phyloP scores from a whole-genome alignment of 352 stramenopile species.

The Phytopythium aichiense region DNA sequence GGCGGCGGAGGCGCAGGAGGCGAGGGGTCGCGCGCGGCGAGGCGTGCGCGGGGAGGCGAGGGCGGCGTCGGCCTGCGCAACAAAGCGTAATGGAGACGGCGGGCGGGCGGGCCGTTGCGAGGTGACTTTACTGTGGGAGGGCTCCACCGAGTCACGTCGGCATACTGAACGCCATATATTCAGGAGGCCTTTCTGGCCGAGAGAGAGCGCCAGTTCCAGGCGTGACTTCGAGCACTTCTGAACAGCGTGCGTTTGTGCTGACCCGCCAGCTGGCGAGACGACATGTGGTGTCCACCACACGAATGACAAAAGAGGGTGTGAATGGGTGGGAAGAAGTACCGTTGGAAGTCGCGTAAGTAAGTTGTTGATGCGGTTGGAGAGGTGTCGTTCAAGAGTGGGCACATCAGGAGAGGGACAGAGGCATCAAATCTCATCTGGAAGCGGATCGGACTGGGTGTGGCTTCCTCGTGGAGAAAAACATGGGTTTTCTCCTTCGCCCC shows the following conservation, averaged over 20 bases:
- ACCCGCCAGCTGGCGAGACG: not conserved
- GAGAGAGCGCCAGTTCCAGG: not conserved
- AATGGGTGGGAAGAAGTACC: not conserved
- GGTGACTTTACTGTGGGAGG: not conserved
- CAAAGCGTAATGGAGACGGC: not conserved
- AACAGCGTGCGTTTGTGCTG: not conserved
- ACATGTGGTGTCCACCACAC: not conserved
- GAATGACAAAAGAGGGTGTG: not conserved
- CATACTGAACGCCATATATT: slow-evolving; percentile 3
- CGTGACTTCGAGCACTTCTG: not conserved
- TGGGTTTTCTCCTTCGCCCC: too few relatives aligned
- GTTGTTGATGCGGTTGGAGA: too few relatives aligned
- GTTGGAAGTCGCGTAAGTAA: not conserved
- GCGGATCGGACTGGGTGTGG: not conserved
- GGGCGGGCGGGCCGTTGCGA: not conserved
- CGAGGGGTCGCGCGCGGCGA: not conserved
- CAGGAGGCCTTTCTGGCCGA: not conserved
- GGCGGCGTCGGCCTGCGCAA: not conserved
- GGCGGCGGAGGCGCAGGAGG: not conserved
- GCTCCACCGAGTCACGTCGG: not conserved
- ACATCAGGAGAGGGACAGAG: not conserved
- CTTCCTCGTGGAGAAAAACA: too few relatives aligned
- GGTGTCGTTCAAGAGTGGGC: not conserved
- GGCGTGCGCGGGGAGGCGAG: not conserved
- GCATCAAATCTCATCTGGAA: not conserved